A percentile compares a stretch with the other conserved stretches of the same genome.
These are phyloP conservation scores for Psilocybe azurescens DNA, from an alignment of 768 basidiomycete species.

Conservation along the genomic window DNA sequence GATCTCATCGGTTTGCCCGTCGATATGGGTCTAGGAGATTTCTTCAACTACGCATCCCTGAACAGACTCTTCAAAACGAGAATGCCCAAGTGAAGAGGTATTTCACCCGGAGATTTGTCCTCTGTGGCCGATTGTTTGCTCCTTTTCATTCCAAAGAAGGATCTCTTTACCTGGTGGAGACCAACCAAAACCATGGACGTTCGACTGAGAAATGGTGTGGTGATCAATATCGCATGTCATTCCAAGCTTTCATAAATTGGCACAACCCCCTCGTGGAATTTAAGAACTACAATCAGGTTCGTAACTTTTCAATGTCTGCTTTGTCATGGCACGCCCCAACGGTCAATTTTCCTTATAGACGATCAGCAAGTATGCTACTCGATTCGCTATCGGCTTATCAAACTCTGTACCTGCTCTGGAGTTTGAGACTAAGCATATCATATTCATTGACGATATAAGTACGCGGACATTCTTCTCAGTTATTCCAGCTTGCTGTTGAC, in stretches of 20 bases:
- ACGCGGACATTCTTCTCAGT: slow-evolving; percentile 19
- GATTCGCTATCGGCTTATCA: slow-evolving; percentile 70
- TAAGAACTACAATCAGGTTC: slow-evolving; percentile 63
- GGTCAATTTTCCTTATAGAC: slow-evolving; percentile 45
- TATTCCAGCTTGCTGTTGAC: not conserved
- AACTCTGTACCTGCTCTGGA: slow-evolving; percentile 65
- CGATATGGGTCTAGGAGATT: slow-evolving; percentile 69
- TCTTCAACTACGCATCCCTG: slow-evolving; percentile 57
- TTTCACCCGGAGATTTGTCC: slow-evolving; percentile 55
- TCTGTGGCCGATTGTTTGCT: slow-evolving; percentile 69
- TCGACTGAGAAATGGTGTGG: slow-evolving; percentile 39
- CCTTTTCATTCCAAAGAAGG: slow-evolving; percentile 71
- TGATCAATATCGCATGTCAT: slow-evolving; percentile 51
- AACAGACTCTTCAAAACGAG: slow-evolving; percentile 43
- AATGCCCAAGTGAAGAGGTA: slow-evolving; percentile 36
- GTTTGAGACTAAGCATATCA: slow-evolving; percentile 55
- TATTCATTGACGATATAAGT: slow-evolving; percentile 59
- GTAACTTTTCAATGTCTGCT: slow-evolving; percentile 14
- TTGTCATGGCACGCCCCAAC: not conserved
- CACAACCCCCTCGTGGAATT: slow-evolving; percentile 57
- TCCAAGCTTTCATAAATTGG: slow-evolving; percentile 60
- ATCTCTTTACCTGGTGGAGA: slow-evolving; percentile 65
- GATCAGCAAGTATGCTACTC: slow-evolving; percentile 67
- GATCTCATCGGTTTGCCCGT: slow-evolving; percentile 70
- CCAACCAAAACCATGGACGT: slow-evolving; percentile 52